These are phyloP conservation scores for Cutaneotrichosporon sp. DNA, from an alignment of 1,284 basidiomycete species.

Conservation along the genomic window DNA sequence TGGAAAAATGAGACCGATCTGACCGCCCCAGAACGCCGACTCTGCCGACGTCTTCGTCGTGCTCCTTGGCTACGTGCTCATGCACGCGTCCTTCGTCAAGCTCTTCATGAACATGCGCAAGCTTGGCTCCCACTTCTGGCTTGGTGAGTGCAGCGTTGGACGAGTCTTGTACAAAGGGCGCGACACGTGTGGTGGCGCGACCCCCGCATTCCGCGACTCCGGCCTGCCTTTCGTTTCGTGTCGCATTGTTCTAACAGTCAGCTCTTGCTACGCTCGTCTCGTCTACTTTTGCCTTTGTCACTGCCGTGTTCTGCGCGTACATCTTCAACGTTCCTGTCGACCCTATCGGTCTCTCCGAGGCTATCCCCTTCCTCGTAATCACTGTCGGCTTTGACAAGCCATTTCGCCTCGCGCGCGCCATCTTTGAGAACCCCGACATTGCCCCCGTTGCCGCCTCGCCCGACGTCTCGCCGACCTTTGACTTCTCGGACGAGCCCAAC, in stretches of 20 bases:
- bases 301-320: conserved; percentile 82
- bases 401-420: conserved; percentile 82
- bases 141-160: conserved; percentile 56
- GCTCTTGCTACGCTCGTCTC: conserved; percentile 81
- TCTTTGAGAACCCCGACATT: conserved; percentile 82
- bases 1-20: background rate
- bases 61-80: conserved; percentile 90
- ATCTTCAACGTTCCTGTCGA: conserved; percentile 84
- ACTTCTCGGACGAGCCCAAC: conserved; percentile 27
- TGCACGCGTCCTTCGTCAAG: conserved; percentile 94
- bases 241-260: conserved; percentile 30
- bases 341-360: conserved; percentile 86
- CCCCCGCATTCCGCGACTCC: conserved; percentile 1
- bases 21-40: conserved; percentile 71
- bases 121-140: conserved; percentile 86
- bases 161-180: background rate
- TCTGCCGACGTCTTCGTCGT: conserved; percentile 95
- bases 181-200: background rate
- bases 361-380: conserved; percentile 95
- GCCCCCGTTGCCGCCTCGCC: conserved; percentile 58
- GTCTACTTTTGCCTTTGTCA: conserved; percentile 82
- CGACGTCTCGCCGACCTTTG: conserved; percentile 34
- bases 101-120: conserved; percentile 82
- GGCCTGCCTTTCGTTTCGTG: conserved; percentile 4
- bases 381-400: conserved; percentile 99